Evolutionary conservation across 1,284 basidiomycete species (phyloP).

Genomic region (Irpex rosettiformis): DNA sequence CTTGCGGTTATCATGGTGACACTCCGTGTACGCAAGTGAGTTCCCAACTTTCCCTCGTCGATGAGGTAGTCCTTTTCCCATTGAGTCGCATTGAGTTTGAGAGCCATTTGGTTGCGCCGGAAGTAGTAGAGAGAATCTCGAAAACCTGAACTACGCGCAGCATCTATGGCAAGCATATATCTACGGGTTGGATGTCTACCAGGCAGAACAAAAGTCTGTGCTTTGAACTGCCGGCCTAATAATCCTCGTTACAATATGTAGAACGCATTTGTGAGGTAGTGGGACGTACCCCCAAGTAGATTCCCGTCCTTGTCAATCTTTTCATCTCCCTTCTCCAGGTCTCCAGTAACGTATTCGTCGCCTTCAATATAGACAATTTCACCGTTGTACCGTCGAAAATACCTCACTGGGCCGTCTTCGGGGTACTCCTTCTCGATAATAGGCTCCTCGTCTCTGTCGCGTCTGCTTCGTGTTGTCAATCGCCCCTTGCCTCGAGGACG

Average conservation of each 20-base stretch:
- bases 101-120: slow-evolving; percentile 83
- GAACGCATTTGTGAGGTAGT: slow-evolving; percentile 1
- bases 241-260: slow-evolving; percentile 9
- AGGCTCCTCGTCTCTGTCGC: slow-evolving; percentile 43
- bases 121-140: slow-evolving; percentile 97
- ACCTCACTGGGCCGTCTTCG: slow-evolving; percentile 31
- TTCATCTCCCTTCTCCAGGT: slow-evolving; percentile 84
- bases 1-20: slow-evolving; percentile 92
- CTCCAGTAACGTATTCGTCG: slow-evolving; percentile 84
- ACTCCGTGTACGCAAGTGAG: slow-evolving; percentile 85
- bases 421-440: slow-evolving; percentile 27
- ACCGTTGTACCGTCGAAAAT: slow-evolving; percentile 71
- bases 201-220: slow-evolving; percentile 82
- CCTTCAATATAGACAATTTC: slow-evolving; percentile 77
- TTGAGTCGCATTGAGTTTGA: slow-evolving; percentile 86
- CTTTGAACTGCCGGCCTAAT: slow-evolving; percentile 83
- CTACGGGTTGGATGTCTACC: slow-evolving; percentile 78
- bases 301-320: slow-evolving; percentile 89
- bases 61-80: slow-evolving; percentile 93
- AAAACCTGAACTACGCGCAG: slow-evolving; percentile 92
- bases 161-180: slow-evolving; percentile 97
- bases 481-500: slow-evolving; percentile 32
- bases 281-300: slow-evolving; percentile 73
- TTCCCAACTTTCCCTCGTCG: slow-evolving; percentile 80
- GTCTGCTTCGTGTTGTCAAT: slow-evolving; percentile 28